phyloP scores from a whole-genome alignment of 257 asterid genomes.

The Striga asiatica region DNA sequence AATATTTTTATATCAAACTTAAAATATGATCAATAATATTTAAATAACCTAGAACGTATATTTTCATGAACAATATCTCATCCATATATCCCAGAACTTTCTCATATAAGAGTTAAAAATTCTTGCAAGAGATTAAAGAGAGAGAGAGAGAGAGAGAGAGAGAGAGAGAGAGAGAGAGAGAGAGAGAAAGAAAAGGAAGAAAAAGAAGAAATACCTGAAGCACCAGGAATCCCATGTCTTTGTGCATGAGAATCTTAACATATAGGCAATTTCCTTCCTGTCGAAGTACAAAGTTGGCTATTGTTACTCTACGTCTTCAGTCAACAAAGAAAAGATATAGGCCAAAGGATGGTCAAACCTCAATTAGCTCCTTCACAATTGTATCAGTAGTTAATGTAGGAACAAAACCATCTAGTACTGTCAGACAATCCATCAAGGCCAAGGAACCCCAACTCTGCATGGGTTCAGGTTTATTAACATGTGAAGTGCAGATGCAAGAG shows the following conservation, averaged over 20 bases:
- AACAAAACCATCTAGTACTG: slow-evolving; percentile 64
- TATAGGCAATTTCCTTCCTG: slow-evolving; percentile 64
- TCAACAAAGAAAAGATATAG: neutral
- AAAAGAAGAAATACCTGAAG: slow-evolving; percentile 44
- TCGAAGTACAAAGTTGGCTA: slow-evolving; percentile 16
- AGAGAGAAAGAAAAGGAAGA: neutral
- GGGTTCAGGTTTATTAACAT: slow-evolving; percentile 56
- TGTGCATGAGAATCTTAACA: slow-evolving; percentile 64
- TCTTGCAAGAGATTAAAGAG: neutral
- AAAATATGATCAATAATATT: slow-evolving; percentile 1
- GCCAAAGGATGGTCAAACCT: slow-evolving; percentile 34
- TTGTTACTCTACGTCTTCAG: slow-evolving; percentile 8
- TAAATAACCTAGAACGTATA: slow-evolving; percentile 2
- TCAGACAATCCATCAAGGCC: slow-evolving; percentile 64
- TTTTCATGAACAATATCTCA: slow-evolving; percentile 10
- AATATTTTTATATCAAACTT: neutral
- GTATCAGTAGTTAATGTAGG: slow-evolving; percentile 51
- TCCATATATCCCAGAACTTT: slow-evolving; percentile 1
- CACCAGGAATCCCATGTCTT: slow-evolving; percentile 47
- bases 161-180: neutral
- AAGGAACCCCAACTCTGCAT: slow-evolving; percentile 72
- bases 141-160: neutral
- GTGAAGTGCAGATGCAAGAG: slow-evolving; percentile 51
- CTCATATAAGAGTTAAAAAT: neutral
- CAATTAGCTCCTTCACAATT: slow-evolving; percentile 68